Conservation (phyloP, 176 grass and related monocot genomes). For the Panicum miliaceum region DNA sequence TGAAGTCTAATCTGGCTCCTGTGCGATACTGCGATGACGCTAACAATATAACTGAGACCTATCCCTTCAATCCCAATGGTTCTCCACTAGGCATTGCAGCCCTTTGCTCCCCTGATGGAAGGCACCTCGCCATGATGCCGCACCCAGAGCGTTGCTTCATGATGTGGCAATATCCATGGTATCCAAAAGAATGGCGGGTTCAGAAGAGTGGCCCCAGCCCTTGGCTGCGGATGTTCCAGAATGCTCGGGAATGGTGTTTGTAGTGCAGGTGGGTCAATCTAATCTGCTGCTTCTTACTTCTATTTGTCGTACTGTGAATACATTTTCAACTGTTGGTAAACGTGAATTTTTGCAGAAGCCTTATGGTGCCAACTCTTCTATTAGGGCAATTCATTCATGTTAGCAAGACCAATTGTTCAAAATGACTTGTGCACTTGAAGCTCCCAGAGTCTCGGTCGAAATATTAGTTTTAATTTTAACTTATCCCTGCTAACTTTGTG, state of each 20-base stretch:
- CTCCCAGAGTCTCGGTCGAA: background rate
- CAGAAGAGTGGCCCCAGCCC: slow-evolving; percentile 80
- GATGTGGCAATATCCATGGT: slow-evolving; percentile 99
- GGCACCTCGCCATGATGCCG: slow-evolving; percentile 95
- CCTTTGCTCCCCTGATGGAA: slow-evolving; percentile 86
- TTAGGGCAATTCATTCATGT: background rate
- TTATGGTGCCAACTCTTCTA: background rate
- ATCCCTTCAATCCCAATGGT: slow-evolving; percentile 98
- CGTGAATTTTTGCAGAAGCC: background rate
- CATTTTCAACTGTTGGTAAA: no score
- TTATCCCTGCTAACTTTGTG: no score
- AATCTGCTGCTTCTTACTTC: background rate
- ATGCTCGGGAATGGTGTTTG: slow-evolving; percentile 82
- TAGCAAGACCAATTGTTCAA: background rate
- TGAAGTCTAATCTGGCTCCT: slow-evolving; percentile 70
- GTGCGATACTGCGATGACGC: slow-evolving; percentile 77
- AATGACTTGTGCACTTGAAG: background rate
- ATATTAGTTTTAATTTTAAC: background rate
- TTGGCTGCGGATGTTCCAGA: slow-evolving; percentile 92
- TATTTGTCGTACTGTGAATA: background rate
- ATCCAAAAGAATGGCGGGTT: slow-evolving; percentile 84
- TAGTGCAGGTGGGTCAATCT: slow-evolving; percentile 47
- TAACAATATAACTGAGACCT: slow-evolving; percentile 69
- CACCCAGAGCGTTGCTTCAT: slow-evolving; percentile 95
- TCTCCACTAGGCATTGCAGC: slow-evolving; percentile 82